Conservation (phyloP, 2,329 filamentous ascomycete genomes). For the Penicillium concentricum region DNA sequence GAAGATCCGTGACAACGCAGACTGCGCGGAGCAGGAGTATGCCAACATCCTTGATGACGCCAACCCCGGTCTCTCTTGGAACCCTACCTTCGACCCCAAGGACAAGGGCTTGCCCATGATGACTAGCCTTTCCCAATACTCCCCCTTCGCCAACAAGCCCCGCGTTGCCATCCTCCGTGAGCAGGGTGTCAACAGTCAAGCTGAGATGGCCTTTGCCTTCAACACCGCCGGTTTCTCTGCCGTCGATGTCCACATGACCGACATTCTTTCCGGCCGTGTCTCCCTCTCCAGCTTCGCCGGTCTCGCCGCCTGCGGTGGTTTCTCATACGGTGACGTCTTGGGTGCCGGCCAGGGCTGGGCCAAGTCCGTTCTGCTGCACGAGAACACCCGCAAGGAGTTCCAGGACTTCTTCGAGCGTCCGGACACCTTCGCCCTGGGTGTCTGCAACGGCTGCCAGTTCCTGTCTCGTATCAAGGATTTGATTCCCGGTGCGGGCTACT, state of each 20-base stretch:
- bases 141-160: slow-evolving; percentile 62
- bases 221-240: slow-evolving; percentile 85
- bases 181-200: slow-evolving; percentile 90
- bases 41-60: slow-evolving; percentile 69
- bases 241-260: slow-evolving; percentile 95
- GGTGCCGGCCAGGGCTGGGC: slow-evolving; percentile 98
- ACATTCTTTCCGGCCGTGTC: slow-evolving; percentile 74
- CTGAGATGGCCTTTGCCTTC: slow-evolving; percentile 99
- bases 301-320: slow-evolving; percentile 91
- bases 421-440: slow-evolving; percentile 88
- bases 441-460: slow-evolving; percentile 98
- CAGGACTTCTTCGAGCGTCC: slow-evolving; percentile 78
- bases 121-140: slow-evolving; percentile 57
- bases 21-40: slow-evolving; percentile 81
- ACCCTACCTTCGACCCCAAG: slow-evolving; percentile 74
- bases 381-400: slow-evolving; percentile 73
- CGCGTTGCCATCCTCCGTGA: slow-evolving; percentile 91
- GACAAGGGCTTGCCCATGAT: slow-evolving; percentile 73
- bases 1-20: slow-evolving; percentile 80
- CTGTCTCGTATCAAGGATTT: slow-evolving; percentile 76
- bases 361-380: slow-evolving; percentile 84
- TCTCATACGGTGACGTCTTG: slow-evolving; percentile 89
- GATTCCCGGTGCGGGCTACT: slow-evolving; percentile 77
- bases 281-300: slow-evolving; percentile 82
- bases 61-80: slow-evolving; percentile 82